These are phyloP conservation scores for Murraya paniculata DNA, from an alignment of 345 rosid species.

Conservation along the genomic window DNA sequence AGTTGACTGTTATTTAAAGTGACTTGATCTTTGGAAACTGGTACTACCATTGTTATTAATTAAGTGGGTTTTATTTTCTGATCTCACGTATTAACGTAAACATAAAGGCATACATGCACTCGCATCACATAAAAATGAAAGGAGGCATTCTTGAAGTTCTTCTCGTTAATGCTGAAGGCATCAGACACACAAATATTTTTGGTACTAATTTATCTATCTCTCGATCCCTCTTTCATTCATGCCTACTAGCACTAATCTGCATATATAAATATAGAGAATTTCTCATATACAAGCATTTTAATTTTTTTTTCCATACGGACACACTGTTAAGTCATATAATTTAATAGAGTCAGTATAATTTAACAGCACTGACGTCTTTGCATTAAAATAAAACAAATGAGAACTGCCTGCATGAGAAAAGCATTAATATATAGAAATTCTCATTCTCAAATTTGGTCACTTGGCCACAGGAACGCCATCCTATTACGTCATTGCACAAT, in stretches of 20 bases:
- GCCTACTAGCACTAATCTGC: no score
- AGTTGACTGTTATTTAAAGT: background rate
- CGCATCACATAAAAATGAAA: conserved; percentile 31
- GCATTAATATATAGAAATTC: no score
- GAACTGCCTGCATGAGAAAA: no score
- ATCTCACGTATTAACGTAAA: background rate
- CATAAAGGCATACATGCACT: no score
- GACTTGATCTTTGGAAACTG: background rate
- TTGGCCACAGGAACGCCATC: conserved; percentile 52
- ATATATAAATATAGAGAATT: no score
- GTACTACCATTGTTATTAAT: conserved; percentile 4
- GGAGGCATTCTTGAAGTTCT: conserved; percentile 71
- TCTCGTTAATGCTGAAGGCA: conserved; percentile 80
- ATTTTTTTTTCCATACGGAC: no score
- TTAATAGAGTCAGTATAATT: no score
- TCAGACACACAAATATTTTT: conserved; percentile 57
- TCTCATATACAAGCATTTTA: no score
- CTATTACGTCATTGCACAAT: conserved; percentile 57
- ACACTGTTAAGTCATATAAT: no score
- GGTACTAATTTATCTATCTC: conserved; percentile 36
- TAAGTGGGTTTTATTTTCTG: background rate
- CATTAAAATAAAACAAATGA: no score
- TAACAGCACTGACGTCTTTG: no score
- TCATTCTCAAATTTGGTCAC: background rate
- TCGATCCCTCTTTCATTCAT: background rate